These are phyloP conservation scores for Plasmodium inui DNA, from an alignment of 169 alveolate genomes.

Conservation along the genomic window DNA sequence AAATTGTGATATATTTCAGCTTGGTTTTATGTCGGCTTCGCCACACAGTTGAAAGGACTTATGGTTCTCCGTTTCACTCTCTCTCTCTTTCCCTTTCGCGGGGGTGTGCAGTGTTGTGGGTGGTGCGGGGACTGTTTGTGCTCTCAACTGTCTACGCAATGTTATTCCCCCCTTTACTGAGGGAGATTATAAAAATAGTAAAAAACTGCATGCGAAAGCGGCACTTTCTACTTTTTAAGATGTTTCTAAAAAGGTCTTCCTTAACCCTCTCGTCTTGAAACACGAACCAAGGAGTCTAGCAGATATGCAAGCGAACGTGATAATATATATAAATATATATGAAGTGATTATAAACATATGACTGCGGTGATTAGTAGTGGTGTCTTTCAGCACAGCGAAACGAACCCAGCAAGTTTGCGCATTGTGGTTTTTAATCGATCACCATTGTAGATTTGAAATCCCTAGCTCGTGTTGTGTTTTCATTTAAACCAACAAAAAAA, in stretches of 20 bases:
- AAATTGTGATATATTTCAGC: neutral
- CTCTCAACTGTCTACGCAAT: neutral
- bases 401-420: neutral
- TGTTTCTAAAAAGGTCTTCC: conserved; percentile 35
- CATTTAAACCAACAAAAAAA: neutral
- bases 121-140: neutral
- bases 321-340: too few relatives aligned
- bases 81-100: neutral
- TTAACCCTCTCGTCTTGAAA: conserved; percentile 31
- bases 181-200: neutral
- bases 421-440: neutral
- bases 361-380: neutral
- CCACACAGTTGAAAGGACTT: neutral
- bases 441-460: neutral
- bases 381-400: neutral
- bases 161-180: neutral
- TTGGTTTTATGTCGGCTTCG: neutral
- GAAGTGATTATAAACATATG: neutral
- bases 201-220: neutral
- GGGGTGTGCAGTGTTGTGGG: neutral
- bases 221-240: neutral
- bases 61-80: neutral
- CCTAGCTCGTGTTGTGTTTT: neutral
- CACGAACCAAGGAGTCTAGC: conserved; percentile 41
- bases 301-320: conserved; percentile 7